Evolutionary conservation across 768 basidiomycete species (phyloP).

Genomic region (Termitomyces sp.): DNA sequence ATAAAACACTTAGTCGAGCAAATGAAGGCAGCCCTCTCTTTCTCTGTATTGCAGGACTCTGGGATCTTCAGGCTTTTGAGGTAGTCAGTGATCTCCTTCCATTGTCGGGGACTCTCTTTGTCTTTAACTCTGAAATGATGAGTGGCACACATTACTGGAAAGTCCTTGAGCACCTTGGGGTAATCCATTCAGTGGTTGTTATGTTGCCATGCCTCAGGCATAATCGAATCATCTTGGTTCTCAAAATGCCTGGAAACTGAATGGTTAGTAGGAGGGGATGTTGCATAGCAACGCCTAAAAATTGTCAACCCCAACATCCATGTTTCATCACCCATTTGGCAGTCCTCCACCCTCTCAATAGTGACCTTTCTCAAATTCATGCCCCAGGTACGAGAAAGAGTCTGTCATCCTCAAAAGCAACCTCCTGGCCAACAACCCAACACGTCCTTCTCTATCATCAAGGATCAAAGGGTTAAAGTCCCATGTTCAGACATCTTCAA

Average conservation of each 20-base stretch:
- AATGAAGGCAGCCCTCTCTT: neutral
- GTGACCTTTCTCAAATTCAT: neutral
- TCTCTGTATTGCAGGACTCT: neutral
- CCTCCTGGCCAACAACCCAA: neutral
- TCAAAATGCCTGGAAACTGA: no score
- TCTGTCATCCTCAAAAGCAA: neutral
- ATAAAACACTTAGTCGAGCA: constrained; percentile 14
- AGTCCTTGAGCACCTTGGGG: neutral
- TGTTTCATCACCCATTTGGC: neutral
- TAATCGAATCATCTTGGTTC: no score
- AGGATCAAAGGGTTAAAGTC: neutral
- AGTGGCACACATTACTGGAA: neutral
- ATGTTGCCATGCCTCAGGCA: no score
- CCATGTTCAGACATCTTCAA: neutral
- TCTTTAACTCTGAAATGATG: constrained; percentile 11
- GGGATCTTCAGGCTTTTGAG: neutral
- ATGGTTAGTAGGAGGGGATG: no score
- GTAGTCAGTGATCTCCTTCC: neutral
- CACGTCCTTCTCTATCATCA: neutral
- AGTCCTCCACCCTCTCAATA: neutral
- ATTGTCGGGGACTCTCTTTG: neutral
- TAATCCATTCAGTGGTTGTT: no score
- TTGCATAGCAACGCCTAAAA: no score
- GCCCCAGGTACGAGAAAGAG: neutral
- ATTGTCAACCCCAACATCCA: no score